Percentiles rank a stretch among this genome's conserved stretches.
Evolutionary conservation across 306 rosid species (phyloP).

Genomic region (Inga laurina): DNA sequence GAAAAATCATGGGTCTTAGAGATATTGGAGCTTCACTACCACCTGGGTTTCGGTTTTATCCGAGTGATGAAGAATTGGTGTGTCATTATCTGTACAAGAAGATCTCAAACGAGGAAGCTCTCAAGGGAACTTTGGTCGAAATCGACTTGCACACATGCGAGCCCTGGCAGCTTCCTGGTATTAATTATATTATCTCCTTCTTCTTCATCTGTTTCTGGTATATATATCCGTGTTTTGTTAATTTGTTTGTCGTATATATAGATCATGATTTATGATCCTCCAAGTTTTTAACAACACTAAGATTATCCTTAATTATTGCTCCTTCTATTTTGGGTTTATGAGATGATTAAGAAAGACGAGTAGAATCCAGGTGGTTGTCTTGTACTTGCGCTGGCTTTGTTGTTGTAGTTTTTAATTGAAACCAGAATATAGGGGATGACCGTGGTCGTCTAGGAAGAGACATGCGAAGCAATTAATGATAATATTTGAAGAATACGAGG

Average conservation of each 20-base stretch:
- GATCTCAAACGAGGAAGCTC: constrained; percentile 73
- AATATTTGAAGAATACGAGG: background rate
- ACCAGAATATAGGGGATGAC: no score
- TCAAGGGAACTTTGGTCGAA: constrained; percentile 90
- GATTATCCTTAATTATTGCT: background rate
- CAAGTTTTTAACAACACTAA: background rate
- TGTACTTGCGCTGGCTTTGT: constrained; percentile 2
- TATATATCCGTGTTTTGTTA: background rate
- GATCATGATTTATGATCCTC: background rate
- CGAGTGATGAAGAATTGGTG: constrained; percentile 90
- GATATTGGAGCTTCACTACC: constrained; percentile 95
- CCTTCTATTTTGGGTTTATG: background rate
- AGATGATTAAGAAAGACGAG: background rate
- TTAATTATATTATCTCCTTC: background rate
- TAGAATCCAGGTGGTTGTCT: background rate
- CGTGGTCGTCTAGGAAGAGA: background rate
- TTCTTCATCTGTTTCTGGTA: constrained; percentile 6
- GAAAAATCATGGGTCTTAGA: constrained; percentile 73
- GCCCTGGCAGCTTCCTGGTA: constrained; percentile 99
- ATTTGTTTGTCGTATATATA: background rate
- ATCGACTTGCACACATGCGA: constrained; percentile 91
- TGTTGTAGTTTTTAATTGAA: background rate
- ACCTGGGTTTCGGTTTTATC: constrained; percentile 95
- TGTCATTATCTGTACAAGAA: constrained; percentile 91
- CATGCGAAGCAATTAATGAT: constrained; percentile 2